Conservation (phyloP, 148 eudicot genomes). For the Euryodendron excelsum region DNA sequence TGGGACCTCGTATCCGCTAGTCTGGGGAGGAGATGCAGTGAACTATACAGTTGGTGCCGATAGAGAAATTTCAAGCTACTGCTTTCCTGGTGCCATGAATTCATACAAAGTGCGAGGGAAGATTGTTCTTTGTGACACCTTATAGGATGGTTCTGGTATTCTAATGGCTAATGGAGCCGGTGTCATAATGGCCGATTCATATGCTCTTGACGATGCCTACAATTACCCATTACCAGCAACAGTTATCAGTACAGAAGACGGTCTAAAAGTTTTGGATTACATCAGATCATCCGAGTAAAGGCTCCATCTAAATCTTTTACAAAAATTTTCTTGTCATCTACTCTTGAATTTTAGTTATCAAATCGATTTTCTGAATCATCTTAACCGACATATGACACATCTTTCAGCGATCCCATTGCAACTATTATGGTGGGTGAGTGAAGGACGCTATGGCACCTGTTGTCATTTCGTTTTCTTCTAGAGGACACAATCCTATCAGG, state of each 20-base stretch:
- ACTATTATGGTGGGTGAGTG: neutral
- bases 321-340: too few species aligned
- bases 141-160: neutral
- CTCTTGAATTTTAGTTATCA: too few species aligned
- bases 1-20: neutral
- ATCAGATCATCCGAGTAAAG: slow-evolving; percentile 2
- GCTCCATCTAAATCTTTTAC: neutral
- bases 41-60: neutral
- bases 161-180: neutral
- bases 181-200: neutral
- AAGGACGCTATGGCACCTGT: neutral
- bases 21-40: slow-evolving; percentile 12
- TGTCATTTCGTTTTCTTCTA: slow-evolving; percentile 20
- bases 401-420: neutral
- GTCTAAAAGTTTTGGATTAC: neutral
- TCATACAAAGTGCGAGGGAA: neutral
- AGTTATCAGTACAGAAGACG: neutral
- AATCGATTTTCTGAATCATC: neutral
- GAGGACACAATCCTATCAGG: slow-evolving; percentile 10
- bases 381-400: neutral
- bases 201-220: neutral
- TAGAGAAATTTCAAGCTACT: neutral
- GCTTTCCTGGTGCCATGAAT: slow-evolving; percentile 1
- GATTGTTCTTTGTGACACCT: slow-evolving; percentile 7
- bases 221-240: slow-evolving; percentile 8